Percentiles rank a stretch among this genome's conserved stretches.
These are phyloP conservation scores for Chondrus crispus DNA, from an alignment of 23 red algal genomes.

Conservation along the genomic window DNA sequence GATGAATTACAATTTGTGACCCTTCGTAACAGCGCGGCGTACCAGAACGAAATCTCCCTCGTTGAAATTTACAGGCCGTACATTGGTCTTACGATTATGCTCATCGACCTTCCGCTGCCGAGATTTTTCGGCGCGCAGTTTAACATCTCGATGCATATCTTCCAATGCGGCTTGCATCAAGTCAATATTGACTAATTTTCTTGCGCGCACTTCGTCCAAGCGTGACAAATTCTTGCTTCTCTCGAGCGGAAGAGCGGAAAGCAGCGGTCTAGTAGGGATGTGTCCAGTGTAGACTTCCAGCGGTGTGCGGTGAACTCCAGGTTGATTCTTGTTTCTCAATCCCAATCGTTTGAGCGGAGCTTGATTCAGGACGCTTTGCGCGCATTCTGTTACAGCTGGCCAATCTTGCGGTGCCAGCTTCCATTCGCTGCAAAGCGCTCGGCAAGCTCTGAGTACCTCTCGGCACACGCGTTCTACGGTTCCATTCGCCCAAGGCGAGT, in stretches of 20 bases:
- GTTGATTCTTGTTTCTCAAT: neutral
- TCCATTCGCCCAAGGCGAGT: slow-evolving; percentile 42
- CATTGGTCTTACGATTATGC: slow-evolving; percentile 20
- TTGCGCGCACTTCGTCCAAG: neutral
- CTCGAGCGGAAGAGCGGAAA: neutral
- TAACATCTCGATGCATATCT: slow-evolving; percentile 1
- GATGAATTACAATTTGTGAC: neutral
- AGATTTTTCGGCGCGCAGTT: too few relatives aligned
- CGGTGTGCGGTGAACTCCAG: neutral
- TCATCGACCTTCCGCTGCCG: neutral
- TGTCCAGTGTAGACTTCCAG: slow-evolving; percentile 22
- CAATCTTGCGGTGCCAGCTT: neutral
- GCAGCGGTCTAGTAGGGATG: neutral
- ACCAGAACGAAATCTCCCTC: slow-evolving; percentile 39
- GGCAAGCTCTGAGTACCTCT: slow-evolving; percentile 31
- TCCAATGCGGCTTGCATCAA: neutral
- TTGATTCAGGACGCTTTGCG: slow-evolving; percentile 14
- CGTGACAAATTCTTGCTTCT: neutral
- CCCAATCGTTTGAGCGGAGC: neutral
- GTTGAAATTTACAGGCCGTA: neutral
- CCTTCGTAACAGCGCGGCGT: neutral
- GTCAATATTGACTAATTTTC: neutral
- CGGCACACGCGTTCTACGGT: slow-evolving; percentile 27
- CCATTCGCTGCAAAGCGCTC: neutral
- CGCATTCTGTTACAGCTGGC: neutral